phyloP scores from a whole-genome alignment of 1,139 yeast genomes.

The Protomyces inouyei region DNA sequence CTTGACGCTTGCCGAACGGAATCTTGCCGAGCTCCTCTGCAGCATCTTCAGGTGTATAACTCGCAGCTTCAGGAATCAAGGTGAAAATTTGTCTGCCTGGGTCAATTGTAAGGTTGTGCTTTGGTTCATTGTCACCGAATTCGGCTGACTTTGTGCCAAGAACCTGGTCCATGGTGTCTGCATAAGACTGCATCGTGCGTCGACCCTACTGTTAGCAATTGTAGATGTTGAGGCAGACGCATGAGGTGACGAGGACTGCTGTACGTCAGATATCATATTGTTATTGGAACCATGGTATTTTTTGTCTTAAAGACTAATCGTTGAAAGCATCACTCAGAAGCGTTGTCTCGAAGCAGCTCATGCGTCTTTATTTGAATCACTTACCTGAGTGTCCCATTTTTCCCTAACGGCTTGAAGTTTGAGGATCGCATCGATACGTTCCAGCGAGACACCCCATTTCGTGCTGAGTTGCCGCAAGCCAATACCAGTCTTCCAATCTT shows the following conservation, averaged over 20 bases:
- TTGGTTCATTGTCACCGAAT: neutral
- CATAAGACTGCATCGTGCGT: slow-evolving; percentile 8
- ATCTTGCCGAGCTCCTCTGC: slow-evolving; percentile 14
- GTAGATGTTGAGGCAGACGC: neutral
- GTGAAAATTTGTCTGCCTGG: slow-evolving; percentile 15
- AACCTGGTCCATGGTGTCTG: slow-evolving; percentile 7
- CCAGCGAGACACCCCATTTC: slow-evolving; percentile 16
- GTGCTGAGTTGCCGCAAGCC: slow-evolving; percentile 16
- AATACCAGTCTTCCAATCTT: slow-evolving; percentile 8
- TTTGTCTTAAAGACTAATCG: slow-evolving; percentile 27
- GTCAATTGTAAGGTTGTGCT: slow-evolving; percentile 1
- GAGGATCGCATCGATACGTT: slow-evolving; percentile 18
- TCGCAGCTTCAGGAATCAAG: slow-evolving; percentile 7
- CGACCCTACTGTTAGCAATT: slow-evolving; percentile 5
- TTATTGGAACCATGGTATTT: slow-evolving; percentile 7
- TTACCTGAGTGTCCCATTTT: slow-evolving; percentile 10
- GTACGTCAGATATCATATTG: neutral
- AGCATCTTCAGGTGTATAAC: slow-evolving; percentile 15
- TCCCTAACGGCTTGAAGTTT: neutral
- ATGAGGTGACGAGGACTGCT: neutral
- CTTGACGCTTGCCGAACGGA: slow-evolving; percentile 4
- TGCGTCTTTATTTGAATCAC: neutral
- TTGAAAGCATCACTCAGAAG: neutral
- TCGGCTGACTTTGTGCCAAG: slow-evolving; percentile 2
- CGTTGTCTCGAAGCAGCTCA: neutral